Conservation (phyloP, 768 basidiomycete genomes). For the Rhizopogon rudus region DNA sequence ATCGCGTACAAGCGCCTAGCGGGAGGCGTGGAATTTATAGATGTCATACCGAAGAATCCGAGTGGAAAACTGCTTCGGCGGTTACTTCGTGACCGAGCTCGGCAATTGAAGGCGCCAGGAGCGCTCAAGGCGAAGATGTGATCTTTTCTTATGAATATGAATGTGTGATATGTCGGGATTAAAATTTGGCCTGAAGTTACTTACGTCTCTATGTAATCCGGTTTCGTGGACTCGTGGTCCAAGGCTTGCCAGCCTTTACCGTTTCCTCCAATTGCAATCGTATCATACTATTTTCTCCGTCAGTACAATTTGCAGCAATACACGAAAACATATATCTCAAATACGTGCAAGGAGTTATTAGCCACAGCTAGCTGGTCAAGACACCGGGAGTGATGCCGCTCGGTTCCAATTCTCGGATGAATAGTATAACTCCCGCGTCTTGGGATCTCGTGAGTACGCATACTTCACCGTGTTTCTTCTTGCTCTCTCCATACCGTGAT, state of each 20-base stretch:
- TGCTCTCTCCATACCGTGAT: not conserved
- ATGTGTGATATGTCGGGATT: not conserved
- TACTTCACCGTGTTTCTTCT: not conserved
- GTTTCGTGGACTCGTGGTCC: no score
- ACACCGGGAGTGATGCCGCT: no score
- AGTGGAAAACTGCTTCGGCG: constrained; percentile 55
- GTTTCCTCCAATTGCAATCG: no score
- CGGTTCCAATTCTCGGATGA: not conserved
- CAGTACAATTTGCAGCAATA: no score
- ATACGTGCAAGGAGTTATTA: no score
- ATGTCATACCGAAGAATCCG: constrained; percentile 57
- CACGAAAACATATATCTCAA: no score
- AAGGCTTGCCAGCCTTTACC: no score
- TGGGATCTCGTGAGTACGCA: not conserved
- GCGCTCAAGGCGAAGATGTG: not conserved
- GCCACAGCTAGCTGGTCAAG: no score
- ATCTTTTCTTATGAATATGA: not conserved
- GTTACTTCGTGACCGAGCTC: constrained; percentile 46
- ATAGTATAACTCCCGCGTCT: not conserved
- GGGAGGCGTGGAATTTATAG: constrained; percentile 55
- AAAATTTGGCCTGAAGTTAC: no score
- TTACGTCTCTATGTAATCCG: no score
- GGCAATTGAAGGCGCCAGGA: constrained; percentile 8
- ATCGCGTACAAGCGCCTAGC: constrained; percentile 53
- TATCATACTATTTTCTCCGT: no score